phyloP scores from a whole-genome alignment of 1,139 yeast genomes.

The Taphrina pruni region DNA sequence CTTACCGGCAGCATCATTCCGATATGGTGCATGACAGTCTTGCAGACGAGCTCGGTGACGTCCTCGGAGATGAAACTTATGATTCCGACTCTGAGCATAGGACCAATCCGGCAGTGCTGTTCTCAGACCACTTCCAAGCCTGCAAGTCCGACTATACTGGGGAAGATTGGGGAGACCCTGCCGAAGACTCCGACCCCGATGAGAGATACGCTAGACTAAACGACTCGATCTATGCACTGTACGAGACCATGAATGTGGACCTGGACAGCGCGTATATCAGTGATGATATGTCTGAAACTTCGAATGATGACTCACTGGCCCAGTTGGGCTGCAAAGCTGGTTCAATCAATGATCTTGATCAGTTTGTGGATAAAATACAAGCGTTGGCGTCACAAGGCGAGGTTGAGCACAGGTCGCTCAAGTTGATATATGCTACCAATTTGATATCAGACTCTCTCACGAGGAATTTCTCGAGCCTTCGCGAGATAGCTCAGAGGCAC shows the following conservation, averaged over 20 bases:
- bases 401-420: slow-evolving; percentile 5
- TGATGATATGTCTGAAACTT: not conserved
- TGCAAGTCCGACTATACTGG: slow-evolving; percentile 13
- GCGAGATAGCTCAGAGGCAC: not conserved
- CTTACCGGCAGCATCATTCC: not conserved
- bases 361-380: not conserved
- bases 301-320: not conserved
- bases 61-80: slow-evolving; percentile 16
- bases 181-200: slow-evolving; percentile 27
- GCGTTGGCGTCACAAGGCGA: not conserved
- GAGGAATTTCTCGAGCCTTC: not conserved
- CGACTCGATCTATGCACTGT: slow-evolving; percentile 8
- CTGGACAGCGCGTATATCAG: slow-evolving; percentile 23
- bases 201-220: slow-evolving; percentile 4
- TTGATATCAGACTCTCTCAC: not conserved
- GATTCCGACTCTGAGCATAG: not conserved
- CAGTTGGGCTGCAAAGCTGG: not conserved
- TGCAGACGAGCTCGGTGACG: slow-evolving; percentile 11
- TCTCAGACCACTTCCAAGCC: not conserved
- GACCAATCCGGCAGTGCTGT: too few species aligned
- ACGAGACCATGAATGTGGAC: not conserved
- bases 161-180: slow-evolving; percentile 26
- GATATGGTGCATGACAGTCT: not conserved
- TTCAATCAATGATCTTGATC: not conserved
- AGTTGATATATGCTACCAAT: not conserved